A percentile compares a stretch with the other conserved stretches of the same genome.
Evolutionary conservation across 2,329 filamentous ascomycete genomes (phyloP).

Genomic region (Calonectria crousiana): DNA sequence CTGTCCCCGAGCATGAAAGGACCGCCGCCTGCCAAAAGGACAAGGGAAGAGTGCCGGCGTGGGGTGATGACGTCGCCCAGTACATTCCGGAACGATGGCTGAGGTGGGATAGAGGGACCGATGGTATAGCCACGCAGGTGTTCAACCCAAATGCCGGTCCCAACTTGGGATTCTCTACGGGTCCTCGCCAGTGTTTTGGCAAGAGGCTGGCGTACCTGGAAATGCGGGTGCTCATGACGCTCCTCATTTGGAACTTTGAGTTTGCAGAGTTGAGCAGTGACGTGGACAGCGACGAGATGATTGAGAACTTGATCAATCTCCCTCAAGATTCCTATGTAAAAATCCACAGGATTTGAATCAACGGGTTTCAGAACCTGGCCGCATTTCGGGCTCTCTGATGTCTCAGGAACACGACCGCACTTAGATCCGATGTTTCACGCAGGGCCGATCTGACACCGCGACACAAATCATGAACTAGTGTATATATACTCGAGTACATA

Average conservation of each 20-base stretch:
- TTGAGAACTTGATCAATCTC: slow-evolving; percentile 41
- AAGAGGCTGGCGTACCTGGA: slow-evolving; percentile 52
- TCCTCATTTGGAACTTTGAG: slow-evolving; percentile 55
- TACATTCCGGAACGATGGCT: slow-evolving; percentile 57
- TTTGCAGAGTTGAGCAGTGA: slow-evolving; percentile 33
- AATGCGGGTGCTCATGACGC: slow-evolving; percentile 50
- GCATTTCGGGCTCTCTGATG: not conserved
- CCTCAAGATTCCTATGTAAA: slow-evolving; percentile 45
- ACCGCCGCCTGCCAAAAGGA: slow-evolving; percentile 39
- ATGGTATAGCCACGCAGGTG: slow-evolving; percentile 27
- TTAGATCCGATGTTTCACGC: slow-evolving; percentile 5
- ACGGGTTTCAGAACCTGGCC: not conserved
- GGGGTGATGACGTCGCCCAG: slow-evolving; percentile 46
- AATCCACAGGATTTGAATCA: slow-evolving; percentile 26
- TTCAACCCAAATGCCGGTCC: slow-evolving; percentile 52
- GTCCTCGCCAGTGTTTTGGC: slow-evolving; percentile 54
- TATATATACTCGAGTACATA: not conserved
- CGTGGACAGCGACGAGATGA: slow-evolving; percentile 35
- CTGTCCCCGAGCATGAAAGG: slow-evolving; percentile 45
- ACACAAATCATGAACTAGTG: slow-evolving; percentile 10
- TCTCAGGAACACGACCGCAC: not conserved
- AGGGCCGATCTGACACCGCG: slow-evolving; percentile 1
- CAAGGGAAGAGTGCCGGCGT: slow-evolving; percentile 43
- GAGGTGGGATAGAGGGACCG: slow-evolving; percentile 17
- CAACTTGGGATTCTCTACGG: slow-evolving; percentile 50